phyloP scores from a whole-genome alignment of 108 stramenopile species.

The Cyclotella choctawhatcheeana region DNA sequence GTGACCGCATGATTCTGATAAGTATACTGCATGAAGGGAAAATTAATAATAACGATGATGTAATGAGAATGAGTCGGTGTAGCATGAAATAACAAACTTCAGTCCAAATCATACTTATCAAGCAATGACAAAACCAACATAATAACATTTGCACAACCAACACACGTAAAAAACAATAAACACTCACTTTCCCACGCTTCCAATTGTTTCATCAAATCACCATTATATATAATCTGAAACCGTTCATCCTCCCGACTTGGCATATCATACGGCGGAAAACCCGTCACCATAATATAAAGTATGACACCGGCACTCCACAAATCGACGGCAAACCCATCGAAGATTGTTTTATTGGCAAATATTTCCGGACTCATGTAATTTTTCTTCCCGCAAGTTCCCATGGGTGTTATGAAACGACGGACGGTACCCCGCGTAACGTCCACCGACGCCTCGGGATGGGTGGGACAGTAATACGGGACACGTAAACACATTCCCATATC shows the following conservation, averaged over 20 bases:
- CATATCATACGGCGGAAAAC: conserved; percentile 92
- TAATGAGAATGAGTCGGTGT: too few species aligned
- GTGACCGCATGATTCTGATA: conserved; percentile 48
- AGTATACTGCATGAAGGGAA: too few species aligned
- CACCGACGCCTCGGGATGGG: conserved; percentile 38
- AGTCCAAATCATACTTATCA: too few species aligned
- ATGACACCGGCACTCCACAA: conserved; percentile 97
- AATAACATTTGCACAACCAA: too few species aligned
- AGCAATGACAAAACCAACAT: conserved; percentile 1
- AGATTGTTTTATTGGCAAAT: conserved; percentile 64
- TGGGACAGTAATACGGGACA: conserved; percentile 71
- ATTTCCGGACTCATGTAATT: conserved; percentile 97
- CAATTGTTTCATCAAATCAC: conserved; percentile 72
- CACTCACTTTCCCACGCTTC: conserved; percentile 69
- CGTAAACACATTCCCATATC: conserved; percentile 97
- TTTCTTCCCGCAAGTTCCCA: conserved; percentile 92
- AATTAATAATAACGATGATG: too few species aligned
- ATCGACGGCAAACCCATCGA: conserved; percentile 95
- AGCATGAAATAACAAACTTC: too few species aligned
- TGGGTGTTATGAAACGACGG: conserved; percentile 77
- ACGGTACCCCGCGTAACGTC: conserved; percentile 66
- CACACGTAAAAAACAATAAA: not conserved
- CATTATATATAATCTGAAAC: conserved; percentile 80
- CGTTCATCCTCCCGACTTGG: conserved; percentile 75
- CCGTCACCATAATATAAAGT: conserved; percentile 95